Conservation (phyloP, 495 filamentous ascomycete genomes). For the Extremus antarcticus region DNA sequence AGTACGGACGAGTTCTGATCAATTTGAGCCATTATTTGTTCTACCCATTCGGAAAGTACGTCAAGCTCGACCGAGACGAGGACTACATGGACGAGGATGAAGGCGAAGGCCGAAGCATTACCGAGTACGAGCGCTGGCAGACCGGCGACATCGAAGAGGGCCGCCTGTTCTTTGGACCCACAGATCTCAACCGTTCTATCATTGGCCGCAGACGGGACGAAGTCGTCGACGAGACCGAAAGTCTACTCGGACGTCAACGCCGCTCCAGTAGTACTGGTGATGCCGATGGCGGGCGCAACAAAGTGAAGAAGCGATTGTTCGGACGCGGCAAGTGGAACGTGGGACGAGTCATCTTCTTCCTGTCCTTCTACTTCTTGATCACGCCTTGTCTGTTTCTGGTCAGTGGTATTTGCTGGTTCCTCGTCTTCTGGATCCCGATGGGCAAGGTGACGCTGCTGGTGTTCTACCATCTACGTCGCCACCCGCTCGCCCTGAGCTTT, state of each 20-base stretch:
- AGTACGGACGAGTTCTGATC: constrained; percentile 77
- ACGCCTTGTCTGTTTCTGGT: constrained; percentile 80
- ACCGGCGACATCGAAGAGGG: constrained; percentile 94
- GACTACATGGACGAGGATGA: constrained; percentile 92
- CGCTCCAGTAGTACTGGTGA: constrained; percentile 30
- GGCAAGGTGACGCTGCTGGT: constrained; percentile 85
- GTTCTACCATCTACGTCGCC: constrained; percentile 81
- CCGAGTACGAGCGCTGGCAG: constrained; percentile 99
- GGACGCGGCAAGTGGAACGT: constrained; percentile 92
- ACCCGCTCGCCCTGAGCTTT: constrained; percentile 86
- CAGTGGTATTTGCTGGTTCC: constrained; percentile 81
- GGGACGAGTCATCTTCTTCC: constrained; percentile 88
- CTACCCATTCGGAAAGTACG: constrained; percentile 94
- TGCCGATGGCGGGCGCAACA: constrained; percentile 37
- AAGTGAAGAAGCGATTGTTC: constrained; percentile 81
- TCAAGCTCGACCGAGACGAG: constrained; percentile 85
- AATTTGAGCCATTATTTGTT: constrained; percentile 79
- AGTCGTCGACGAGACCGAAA: constrained; percentile 78
- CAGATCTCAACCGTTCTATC: constrained; percentile 60
- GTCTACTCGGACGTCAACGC: constrained; percentile 63
- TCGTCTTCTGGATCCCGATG: constrained; percentile 99
- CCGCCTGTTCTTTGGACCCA: constrained; percentile 86
- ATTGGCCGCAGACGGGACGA: constrained; percentile 82
- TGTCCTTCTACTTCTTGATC: constrained; percentile 90
- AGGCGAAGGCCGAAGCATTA: constrained; percentile 98